Base-by-base conservation (phyloP, 2,329 filamentous ascomycete genomes). In the Ampelomyces quisqualis region DNA sequence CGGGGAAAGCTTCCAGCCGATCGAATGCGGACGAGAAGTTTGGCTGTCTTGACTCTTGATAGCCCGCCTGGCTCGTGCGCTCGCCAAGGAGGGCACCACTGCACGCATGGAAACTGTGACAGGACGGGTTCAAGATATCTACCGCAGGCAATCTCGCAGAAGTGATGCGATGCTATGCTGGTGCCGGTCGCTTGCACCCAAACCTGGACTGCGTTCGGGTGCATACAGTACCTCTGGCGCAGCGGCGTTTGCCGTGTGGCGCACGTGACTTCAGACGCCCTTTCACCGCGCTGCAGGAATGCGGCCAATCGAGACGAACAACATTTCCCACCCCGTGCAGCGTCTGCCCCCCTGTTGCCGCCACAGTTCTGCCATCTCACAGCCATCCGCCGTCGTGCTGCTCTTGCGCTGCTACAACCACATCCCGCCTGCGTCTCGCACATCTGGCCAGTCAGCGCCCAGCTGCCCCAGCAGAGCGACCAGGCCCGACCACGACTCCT, bases 371-470 rank as follows among this genome's bases (percentile, higher is more conserved):
- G 41, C 24, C 19, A 37, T 43, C 37, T 36, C 31, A 17, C 29
- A 26, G 21, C 30, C 38, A 13, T 31, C 28, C 23, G 27, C 42
- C n/a, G 22, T 24, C 21, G 39, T 30, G 29, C 31, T 17, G 34
- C 27, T 38, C 24, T n/a, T n/a, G 34, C 34, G 27, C 15, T 23
- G 37, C 37, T 20, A 30, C 38, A 22, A 17, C 43, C 40, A 49
- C 29, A 56, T 60, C 56, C 60, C 57, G 57, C 55, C 55, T 45
- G 41, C 44, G 34, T 32, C 34, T 40, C 48, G 50, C 47, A 33
- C 47, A 31, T 27, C 14, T 17, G 50, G 58, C 57, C 58, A 61
- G 49, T 56, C 44, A 60, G 55, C 53, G 50, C 34, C n/a, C n/a
- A n/a, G n/a, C n/a, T n/a, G n/a, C n/a, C 53, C 55, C 53, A 55